These are phyloP conservation scores for Cryphonectria radicalis DNA, from an alignment of 2,329 filamentous ascomycete species.

Conservation along the genomic window DNA sequence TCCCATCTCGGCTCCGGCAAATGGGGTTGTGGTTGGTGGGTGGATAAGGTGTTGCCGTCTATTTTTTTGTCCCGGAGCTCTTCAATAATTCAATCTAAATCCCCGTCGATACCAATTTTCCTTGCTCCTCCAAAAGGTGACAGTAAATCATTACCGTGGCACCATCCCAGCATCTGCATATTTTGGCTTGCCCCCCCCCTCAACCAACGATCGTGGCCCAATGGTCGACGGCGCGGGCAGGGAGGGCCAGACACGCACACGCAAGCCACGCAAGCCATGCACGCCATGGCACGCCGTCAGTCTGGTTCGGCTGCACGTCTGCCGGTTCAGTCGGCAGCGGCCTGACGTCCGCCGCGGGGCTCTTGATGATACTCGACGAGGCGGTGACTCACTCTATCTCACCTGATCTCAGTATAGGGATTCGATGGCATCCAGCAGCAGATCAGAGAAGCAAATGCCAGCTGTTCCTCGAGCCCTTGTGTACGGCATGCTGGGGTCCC, in stretches of 20 bases:
- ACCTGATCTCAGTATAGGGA: background rate
- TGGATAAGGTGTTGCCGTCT: background rate
- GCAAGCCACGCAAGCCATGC: slow-evolving; percentile 17
- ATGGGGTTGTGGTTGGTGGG: background rate
- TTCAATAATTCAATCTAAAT: slow-evolving; percentile 29
- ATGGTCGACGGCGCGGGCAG: background rate
- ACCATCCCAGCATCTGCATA: background rate
- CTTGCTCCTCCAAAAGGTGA: slow-evolving; percentile 5
- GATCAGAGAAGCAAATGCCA: background rate
- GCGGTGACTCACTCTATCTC: background rate
- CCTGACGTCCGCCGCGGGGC: background rate
- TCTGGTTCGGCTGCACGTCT: slow-evolving; percentile 6
- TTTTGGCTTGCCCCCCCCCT: background rate
- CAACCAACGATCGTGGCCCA: background rate
- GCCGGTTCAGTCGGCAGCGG: background rate
- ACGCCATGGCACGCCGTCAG: slow-evolving; percentile 8
- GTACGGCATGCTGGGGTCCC: background rate
- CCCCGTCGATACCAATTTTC: slow-evolving; percentile 27
- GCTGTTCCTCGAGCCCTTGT: background rate
- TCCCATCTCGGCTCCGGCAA: background rate
- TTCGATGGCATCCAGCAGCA: background rate
- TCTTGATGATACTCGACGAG: background rate
- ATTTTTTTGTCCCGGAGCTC: background rate
- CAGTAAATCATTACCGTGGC: slow-evolving; percentile 5
- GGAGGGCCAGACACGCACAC: background rate